phyloP scores from a whole-genome alignment of 352 stramenopile genomes.

The Phytophthora agathidicida region DNA sequence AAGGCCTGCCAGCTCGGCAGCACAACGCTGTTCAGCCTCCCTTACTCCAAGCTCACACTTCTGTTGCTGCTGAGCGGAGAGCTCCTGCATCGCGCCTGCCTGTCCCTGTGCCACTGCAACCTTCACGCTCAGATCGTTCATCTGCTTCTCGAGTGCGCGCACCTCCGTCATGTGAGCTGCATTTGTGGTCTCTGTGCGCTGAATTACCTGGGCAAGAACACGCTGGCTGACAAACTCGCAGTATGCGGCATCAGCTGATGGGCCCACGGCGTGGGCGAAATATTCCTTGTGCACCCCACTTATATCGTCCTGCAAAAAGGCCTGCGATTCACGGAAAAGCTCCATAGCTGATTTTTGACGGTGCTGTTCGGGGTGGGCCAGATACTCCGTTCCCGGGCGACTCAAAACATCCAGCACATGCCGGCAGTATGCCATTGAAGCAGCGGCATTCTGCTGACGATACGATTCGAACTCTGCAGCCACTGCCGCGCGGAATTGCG shows the following conservation, averaged over 20 bases:
- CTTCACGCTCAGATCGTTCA: slow-evolving; percentile 86
- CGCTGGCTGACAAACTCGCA: slow-evolving; percentile 84
- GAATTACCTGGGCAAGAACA: slow-evolving; percentile 74
- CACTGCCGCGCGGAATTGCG: slow-evolving; percentile 62
- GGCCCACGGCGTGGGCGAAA: slow-evolving; percentile 62
- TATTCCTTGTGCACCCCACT: slow-evolving; percentile 63
- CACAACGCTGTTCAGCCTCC: slow-evolving; percentile 78
- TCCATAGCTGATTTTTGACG: slow-evolving; percentile 77
- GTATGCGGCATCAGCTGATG: slow-evolving; percentile 83
- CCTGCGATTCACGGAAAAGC: slow-evolving; percentile 72
- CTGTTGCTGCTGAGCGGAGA: slow-evolving; percentile 76
- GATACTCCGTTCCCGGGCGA: slow-evolving; percentile 43
- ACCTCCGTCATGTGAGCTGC: slow-evolving; percentile 79
- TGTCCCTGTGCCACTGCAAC: slow-evolving; percentile 83
- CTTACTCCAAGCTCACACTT: slow-evolving; percentile 80
- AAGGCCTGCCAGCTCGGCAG: slow-evolving; percentile 66
- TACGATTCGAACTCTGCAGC: slow-evolving; percentile 54
- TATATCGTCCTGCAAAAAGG: slow-evolving; percentile 63
- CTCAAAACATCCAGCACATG: slow-evolving; percentile 62
- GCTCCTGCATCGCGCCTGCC: slow-evolving; percentile 81
- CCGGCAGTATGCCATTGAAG: slow-evolving; percentile 85
- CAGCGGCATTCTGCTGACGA: slow-evolving; percentile 78
- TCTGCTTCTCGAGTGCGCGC: slow-evolving; percentile 74
- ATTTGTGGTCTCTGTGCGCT: slow-evolving; percentile 79
- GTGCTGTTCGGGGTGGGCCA: slow-evolving; percentile 32